Conservation (phyloP, 305 asterid species). For the Fraxinus ornus region DNA sequence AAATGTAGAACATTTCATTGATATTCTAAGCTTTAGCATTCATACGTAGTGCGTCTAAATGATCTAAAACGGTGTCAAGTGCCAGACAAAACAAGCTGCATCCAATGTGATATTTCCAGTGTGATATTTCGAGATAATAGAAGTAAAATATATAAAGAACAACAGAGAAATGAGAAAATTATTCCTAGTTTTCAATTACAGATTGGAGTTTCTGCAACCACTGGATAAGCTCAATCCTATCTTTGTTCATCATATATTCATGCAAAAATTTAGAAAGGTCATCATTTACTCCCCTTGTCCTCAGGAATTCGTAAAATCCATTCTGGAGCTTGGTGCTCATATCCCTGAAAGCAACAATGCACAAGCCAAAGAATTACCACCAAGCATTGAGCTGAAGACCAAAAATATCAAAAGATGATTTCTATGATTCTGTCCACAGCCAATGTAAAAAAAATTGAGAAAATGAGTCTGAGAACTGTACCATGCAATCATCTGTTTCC, state of each 20-base stretch:
- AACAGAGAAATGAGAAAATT: background rate
- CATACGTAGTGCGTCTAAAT: background rate
- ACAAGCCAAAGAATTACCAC: background rate
- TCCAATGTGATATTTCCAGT: background rate
- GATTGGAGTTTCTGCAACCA: slow-evolving; percentile 29
- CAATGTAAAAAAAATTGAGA: background rate
- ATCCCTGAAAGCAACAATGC: slow-evolving; percentile 17
- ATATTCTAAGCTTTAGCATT: background rate
- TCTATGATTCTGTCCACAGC: background rate
- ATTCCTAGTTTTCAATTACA: slow-evolving; percentile 13
- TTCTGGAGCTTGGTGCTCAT: slow-evolving; percentile 22
- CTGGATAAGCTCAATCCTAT: slow-evolving; percentile 22
- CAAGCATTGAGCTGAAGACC: background rate
- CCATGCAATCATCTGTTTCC: background rate
- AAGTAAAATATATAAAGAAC: background rate
- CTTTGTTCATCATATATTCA: slow-evolving; percentile 31
- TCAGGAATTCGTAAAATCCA: slow-evolving; percentile 23
- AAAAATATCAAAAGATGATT: background rate
- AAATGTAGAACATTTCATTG: background rate
- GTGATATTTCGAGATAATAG: background rate
- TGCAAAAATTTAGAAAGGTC: slow-evolving; percentile 28
- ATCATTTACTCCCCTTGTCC: slow-evolving; percentile 28
- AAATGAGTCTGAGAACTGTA: background rate
- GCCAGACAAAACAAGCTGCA: background rate
- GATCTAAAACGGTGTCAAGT: background rate